Base-by-base conservation (phyloP, 2,329 filamentous ascomycete genomes). In the Fusarium subglutinans region DNA sequence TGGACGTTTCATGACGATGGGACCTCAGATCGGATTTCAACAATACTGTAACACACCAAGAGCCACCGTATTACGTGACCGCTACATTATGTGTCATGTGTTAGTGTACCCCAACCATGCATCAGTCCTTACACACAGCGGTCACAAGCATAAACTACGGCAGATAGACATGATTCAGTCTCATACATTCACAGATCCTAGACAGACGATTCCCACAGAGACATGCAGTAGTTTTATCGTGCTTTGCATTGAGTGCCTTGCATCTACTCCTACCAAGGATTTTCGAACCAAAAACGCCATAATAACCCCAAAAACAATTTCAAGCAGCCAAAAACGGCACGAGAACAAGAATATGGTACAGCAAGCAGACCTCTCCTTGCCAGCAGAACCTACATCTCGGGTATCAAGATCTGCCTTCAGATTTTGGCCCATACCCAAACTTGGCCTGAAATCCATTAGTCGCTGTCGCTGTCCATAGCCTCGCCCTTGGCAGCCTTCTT, bases 401-500 rank as follows among this genome's bases (percentile, higher is more conserved):
- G 66, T 75, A 72, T 75, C 69, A 69, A 71, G 62, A 66, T 72
- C 72, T 62, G 61, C 61, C 54, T 64, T 58, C 56, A 40, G 61
- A 60, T 66, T 66, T 47, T 38, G 56, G 64, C 50, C 53, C 38
- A 56, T 72, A 59, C 55, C 69, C 69, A 70, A 40, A 35, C 35
- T 58, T 47, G 53, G 41, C 61, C 41, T 48, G 60, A 43, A 15
- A 48, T 58, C 63, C 55, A 75, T 81, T 82, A 89, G 62, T 89
- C 87, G 76, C 86, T 88, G 78, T 88, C 86, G 66, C 86, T 86
- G 71, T 88, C 87, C 74, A 84, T 84, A 78, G 86, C 86, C 78
- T 85, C 84, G 69, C 84, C 87, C 79, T 87, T 83, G 71, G 83
- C 83, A 45, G 85, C 85, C 79, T 89, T 90, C 84, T 88, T 89